A percentile compares a stretch with the other conserved stretches of the same genome.
phyloP scores from a whole-genome alignment of 345 rosid species.

The Eucalyptus cloeziana region DNA sequence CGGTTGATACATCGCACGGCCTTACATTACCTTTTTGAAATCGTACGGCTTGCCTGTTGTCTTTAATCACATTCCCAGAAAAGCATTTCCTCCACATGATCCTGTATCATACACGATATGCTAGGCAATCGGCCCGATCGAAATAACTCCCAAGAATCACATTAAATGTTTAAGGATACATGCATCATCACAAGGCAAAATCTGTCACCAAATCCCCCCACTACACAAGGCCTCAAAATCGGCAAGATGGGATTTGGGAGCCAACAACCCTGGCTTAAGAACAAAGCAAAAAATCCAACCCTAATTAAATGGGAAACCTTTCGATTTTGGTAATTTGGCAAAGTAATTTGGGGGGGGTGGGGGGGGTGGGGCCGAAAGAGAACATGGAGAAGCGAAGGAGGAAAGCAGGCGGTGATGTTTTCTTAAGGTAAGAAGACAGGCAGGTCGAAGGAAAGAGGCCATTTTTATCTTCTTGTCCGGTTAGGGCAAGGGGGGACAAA shows the following conservation, averaged over 20 bases:
- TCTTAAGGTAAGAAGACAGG: not conserved
- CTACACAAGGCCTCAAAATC: not conserved
- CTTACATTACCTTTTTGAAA: not conserved
- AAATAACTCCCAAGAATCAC: not conserved
- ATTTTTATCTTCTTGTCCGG: not conserved
- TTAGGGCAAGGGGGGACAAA: not conserved
- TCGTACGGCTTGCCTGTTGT: not conserved
- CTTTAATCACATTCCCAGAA: not conserved
- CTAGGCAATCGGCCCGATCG: not conserved
- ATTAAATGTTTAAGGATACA: not conserved
- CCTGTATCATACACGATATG: not conserved
- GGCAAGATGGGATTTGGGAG: not conserved
- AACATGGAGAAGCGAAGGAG: not conserved
- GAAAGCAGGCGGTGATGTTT: not conserved
- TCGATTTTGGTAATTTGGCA: not conserved
- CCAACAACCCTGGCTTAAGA: not conserved
- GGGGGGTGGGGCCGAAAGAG: too few species aligned
- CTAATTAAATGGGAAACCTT: not conserved
- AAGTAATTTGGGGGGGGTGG: too few species aligned
- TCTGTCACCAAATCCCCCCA: not conserved
- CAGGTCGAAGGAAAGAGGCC: too few species aligned
- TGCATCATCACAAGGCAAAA: not conserved
- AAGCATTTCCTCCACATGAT: too few species aligned
- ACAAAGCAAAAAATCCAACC: not conserved
- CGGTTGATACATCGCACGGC: fast-evolving